Conservation (phyloP, 805 yeast genomes). For the Candida alai region DNA sequence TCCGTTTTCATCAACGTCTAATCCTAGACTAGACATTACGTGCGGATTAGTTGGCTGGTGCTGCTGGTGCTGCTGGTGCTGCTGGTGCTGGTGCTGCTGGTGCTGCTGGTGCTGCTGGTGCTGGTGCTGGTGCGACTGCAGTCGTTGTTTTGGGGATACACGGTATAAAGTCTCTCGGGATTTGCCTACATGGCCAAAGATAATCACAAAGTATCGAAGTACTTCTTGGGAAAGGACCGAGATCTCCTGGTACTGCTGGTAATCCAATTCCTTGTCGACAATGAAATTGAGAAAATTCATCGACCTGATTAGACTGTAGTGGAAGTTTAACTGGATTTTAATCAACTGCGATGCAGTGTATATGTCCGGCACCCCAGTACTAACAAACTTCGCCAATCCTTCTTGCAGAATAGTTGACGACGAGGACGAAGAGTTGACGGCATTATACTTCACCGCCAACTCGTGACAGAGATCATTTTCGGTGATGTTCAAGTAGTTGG, state of each 20-base stretch:
- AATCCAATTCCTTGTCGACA: conserved; percentile 40
- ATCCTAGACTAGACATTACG: conserved; percentile 34
- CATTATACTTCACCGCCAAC: no score
- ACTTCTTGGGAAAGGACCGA: conserved; percentile 37
- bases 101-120: no score
- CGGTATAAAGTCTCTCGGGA: conserved; percentile 13
- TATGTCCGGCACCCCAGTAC: conserved; percentile 35
- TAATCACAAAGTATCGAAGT: conserved; percentile 32
- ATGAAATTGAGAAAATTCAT: conserved; percentile 40
- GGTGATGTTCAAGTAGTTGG: conserved; percentile 18
- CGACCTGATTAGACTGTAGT: conserved; percentile 39
- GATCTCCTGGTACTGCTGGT: conserved; percentile 30
- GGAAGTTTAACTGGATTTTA: conserved; percentile 43
- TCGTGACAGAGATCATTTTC: conserved; percentile 30
- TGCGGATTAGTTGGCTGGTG: conserved; percentile 11
- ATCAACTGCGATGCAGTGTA: conserved; percentile 36
- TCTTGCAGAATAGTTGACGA: conserved; percentile 15
- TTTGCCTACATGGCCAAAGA: conserved; percentile 32
- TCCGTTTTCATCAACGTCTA: conserved; percentile 44
- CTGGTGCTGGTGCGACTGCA: conserved; percentile 9
- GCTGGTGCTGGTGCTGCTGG: no score
- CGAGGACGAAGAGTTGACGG: no score
- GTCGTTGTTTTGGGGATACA: no score
- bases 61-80: no score
- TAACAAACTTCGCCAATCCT: conserved; percentile 20